Evolutionary conservation across 805 yeast genomes (phyloP).

Genomic region (Metschnikowia henanensis): DNA sequence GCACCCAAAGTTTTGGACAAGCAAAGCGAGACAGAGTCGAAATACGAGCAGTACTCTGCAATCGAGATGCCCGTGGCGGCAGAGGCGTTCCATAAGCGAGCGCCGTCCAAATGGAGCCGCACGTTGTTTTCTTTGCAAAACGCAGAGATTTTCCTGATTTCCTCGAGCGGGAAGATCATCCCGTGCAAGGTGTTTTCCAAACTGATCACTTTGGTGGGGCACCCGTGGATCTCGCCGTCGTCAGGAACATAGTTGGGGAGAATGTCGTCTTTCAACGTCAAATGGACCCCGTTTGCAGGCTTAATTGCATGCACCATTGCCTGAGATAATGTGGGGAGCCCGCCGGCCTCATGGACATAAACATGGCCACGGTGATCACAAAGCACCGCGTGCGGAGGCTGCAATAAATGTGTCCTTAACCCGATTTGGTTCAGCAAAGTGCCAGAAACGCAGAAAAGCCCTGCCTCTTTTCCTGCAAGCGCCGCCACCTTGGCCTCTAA

Average conservation of each 20-base stretch:
- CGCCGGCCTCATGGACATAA: constrained; percentile 85
- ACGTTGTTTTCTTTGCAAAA: constrained; percentile 65
- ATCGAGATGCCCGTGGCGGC: constrained; percentile 70
- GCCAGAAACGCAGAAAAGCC: constrained; percentile 82
- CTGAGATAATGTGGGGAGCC: constrained; percentile 83
- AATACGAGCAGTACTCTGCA: constrained; percentile 67
- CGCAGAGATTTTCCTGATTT: constrained; percentile 63
- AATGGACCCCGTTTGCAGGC: constrained; percentile 72
- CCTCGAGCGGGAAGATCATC: constrained; percentile 74
- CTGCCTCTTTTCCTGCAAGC: constrained; percentile 79
- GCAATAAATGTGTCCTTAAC: constrained; percentile 67
- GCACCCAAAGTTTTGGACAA: constrained; percentile 90
- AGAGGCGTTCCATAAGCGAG: constrained; percentile 92
- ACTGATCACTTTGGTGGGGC: constrained; percentile 83
- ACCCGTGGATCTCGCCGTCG: constrained; percentile 82
- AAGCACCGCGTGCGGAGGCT: constrained; percentile 83
- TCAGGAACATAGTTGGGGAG: constrained; percentile 59
- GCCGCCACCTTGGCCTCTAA: constrained; percentile 65
- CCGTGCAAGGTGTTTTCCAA: constrained; percentile 92
- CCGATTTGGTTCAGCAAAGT: constrained; percentile 90
- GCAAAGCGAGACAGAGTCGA: constrained; percentile 90
- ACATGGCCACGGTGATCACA: constrained; percentile 89
- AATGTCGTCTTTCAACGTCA: constrained; percentile 84
- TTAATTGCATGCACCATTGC: constrained; percentile 87
- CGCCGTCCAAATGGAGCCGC: constrained; percentile 86